Conservation (phyloP, 768 basidiomycete species). For the Boletus edulis region DNA sequence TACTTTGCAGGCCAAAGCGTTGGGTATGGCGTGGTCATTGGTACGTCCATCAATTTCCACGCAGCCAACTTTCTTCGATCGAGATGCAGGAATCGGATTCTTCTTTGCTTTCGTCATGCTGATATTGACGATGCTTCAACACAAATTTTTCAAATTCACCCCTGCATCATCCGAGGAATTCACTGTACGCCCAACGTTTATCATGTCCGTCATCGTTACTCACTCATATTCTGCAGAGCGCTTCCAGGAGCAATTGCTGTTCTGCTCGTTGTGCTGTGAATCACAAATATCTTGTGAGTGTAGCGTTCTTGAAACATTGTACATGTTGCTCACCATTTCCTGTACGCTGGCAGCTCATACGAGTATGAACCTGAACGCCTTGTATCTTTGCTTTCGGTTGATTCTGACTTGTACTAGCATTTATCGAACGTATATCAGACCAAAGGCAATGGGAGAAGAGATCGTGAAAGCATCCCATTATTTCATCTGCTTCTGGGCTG, state of each 20-base stretch:
- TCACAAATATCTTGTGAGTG: conserved; percentile 32
- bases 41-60: conserved; percentile 23
- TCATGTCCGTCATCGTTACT: background rate
- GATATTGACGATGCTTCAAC: conserved; percentile 43
- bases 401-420: conserved; percentile 20
- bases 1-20: conserved; percentile 40
- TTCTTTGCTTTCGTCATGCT: conserved; percentile 50
- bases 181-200: conserved; percentile 29
- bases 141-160: conserved; percentile 32
- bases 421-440: conserved; percentile 40
- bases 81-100: conserved; percentile 43
- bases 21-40: conserved; percentile 49
- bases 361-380: conserved; percentile 32
- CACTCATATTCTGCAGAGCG: conserved; percentile 30
- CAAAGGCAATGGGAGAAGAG: conserved; percentile 35
- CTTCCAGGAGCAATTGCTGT: conserved; percentile 45
- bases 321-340: background rate
- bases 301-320: background rate
- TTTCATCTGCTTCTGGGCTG: conserved; percentile 42
- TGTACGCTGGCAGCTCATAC: conserved; percentile 35
- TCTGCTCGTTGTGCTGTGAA: conserved; percentile 40
- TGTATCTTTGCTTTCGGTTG: background rate
- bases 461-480: conserved; percentile 40
- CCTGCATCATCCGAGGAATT: conserved; percentile 49
- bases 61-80: background rate